Evolutionary conservation across 2,329 filamentous ascomycete genomes (phyloP).

Genomic region (Cladosporium velox): DNA sequence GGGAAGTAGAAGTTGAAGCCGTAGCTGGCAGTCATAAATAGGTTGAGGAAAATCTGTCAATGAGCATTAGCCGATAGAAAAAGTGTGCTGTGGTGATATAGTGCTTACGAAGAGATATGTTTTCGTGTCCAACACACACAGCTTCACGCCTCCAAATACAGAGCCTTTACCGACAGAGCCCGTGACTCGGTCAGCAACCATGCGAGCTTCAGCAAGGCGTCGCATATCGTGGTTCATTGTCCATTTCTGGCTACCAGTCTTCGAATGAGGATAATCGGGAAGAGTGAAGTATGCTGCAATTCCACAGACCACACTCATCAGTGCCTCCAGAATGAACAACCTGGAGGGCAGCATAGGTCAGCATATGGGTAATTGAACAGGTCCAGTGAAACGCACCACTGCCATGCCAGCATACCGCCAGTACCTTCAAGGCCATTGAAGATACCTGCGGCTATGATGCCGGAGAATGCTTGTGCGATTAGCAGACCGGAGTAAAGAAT

Average conservation of each 20-base stretch:
- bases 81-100: neutral
- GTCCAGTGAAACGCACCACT: constrained; percentile 22
- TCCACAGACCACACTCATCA: constrained; percentile 17
- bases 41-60: neutral
- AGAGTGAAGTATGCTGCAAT: constrained; percentile 19
- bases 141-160: constrained; percentile 22
- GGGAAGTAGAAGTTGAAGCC: constrained; percentile 14
- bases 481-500: constrained; percentile 42
- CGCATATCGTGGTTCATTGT: constrained; percentile 9
- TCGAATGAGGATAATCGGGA: constrained; percentile 22
- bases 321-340: constrained; percentile 33
- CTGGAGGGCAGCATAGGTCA: constrained; percentile 1
- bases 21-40: constrained; percentile 3
- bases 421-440: constrained; percentile 34
- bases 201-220: constrained; percentile 42
- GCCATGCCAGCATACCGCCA: constrained; percentile 38
- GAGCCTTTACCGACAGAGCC: neutral
- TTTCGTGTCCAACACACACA: constrained; percentile 27
- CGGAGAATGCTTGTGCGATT: constrained; percentile 35
- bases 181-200: constrained; percentile 19
- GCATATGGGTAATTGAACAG: neutral
- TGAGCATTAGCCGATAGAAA: neutral
- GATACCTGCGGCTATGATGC: constrained; percentile 28
- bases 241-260: constrained; percentile 13
- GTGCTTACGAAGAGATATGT: constrained; percentile 25